Base-by-base conservation (phyloP, 2,329 filamentous ascomycete genomes). In the Tolypocladium album region DNA sequence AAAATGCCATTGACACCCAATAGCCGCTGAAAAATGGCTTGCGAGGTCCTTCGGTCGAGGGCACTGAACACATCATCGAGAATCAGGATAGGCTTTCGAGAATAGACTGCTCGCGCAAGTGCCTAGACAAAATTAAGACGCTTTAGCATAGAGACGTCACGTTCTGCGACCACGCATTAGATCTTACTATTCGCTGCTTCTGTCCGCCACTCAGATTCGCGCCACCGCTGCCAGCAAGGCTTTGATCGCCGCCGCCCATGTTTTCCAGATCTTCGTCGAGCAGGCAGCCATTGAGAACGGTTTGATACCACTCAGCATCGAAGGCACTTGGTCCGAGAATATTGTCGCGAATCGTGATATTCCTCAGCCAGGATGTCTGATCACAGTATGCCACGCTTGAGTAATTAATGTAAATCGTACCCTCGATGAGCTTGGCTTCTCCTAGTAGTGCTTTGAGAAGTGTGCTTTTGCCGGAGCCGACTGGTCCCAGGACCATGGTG, bases 401-500 rank as follows among this genome's bases (percentile, higher is more conserved):
- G 20, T 45, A 20, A 22, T 22, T 39, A 17, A 64, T 31, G 22
- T 52, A 56, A 12, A 67, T 52, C 7, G 39, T 55, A 1, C 66
- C 66, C 13, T 62, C 34, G 4, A 53, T 50, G 36, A 62, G 12
- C 43, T 11, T 7, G 9, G 59, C 59, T 61, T 65, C 55, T 53
- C 65, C 45, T 20, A 63, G 45, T n/a, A 63, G 59, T 5, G 59
- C 55, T 38, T 53, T 59, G 20, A 63, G 38, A 27, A 59, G 66
- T 52, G 59, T 59, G 17, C 58, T 58, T 43, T 62, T 62, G 0
- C 61, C 61, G 5, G 53, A 69, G 79, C 64, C 78, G 6, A 57
- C 58, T n/a, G 45, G 60, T 7, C 60, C 61, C 8, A 61, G 13
- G 11, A 63, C 40, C 24, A 62, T 55, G 4, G 34, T 61, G 13